A percentile compares a stretch with the other conserved stretches of the same genome.
phyloP scores from a whole-genome alignment of 2,329 filamentous ascomycete species.

The Colletotrichum destructivum region DNA sequence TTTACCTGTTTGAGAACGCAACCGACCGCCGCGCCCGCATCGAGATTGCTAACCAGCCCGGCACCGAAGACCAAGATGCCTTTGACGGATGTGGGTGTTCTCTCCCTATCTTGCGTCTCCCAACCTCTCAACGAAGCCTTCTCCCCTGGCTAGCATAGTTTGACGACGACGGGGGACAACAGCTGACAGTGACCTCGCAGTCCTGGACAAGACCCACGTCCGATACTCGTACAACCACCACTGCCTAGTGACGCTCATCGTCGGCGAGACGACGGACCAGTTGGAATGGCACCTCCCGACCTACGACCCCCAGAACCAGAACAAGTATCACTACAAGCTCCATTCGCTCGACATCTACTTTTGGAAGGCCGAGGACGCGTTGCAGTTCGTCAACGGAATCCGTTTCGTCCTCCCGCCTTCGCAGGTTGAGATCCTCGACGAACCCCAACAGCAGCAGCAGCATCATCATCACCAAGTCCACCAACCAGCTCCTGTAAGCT shows the following conservation, averaged over 20 bases:
- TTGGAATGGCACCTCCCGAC: slow-evolving; percentile 83
- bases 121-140: slow-evolving; percentile 43
- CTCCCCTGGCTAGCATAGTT: neutral
- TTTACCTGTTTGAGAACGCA: slow-evolving; percentile 85
- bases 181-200: slow-evolving; percentile 56
- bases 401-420: slow-evolving; percentile 74
- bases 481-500: slow-evolving; percentile 66
- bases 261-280: slow-evolving; percentile 67
- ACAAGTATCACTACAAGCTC: slow-evolving; percentile 84
- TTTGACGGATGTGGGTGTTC: slow-evolving; percentile 79
- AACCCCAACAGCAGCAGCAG: slow-evolving; percentile 66
- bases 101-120: no score
- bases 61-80: slow-evolving; percentile 83
- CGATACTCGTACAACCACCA: slow-evolving; percentile 83
- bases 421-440: slow-evolving; percentile 76
- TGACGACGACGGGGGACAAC: neutral
- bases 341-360: slow-evolving; percentile 85
- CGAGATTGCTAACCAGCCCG: slow-evolving; percentile 82
- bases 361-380: slow-evolving; percentile 81
- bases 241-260: slow-evolving; percentile 77
- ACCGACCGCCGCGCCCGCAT: slow-evolving; percentile 77
- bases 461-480: slow-evolving; percentile 42
- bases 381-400: slow-evolving; percentile 78
- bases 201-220: slow-evolving; percentile 75
- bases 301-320: slow-evolving; percentile 80